phyloP scores from a whole-genome alignment of 148 eudicot species.

The Salicornia ramosissima region DNA sequence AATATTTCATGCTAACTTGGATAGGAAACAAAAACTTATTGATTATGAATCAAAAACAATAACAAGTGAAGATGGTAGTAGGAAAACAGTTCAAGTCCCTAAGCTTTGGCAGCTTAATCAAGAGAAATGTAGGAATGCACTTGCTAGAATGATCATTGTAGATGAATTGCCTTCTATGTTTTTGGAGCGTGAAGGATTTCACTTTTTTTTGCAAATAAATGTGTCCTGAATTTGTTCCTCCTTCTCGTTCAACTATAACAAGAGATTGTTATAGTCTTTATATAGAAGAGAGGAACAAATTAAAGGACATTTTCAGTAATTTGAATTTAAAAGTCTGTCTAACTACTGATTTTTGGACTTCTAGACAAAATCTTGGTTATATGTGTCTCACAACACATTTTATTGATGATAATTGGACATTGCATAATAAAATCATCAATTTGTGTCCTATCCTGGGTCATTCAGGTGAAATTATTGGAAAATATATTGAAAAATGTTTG shows the following conservation, averaged over 20 bases:
- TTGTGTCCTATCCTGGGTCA: constrained; percentile 15
- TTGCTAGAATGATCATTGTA: background rate
- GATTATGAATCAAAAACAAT: background rate
- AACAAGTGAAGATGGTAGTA: background rate
- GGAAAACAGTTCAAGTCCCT: background rate
- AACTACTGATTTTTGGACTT: constrained; percentile 22
- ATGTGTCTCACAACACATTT: constrained; percentile 21
- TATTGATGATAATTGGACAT: constrained; percentile 18
- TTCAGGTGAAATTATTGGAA: constrained; percentile 13
- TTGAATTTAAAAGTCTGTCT: constrained; percentile 14
- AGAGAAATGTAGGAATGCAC: background rate
- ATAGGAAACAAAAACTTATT: constrained; percentile 6
- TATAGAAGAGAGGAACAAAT: constrained; percentile 5
- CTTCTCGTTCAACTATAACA: constrained; percentile 8
- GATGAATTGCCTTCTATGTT: too few relatives aligned
- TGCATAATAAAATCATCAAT: constrained; percentile 19
- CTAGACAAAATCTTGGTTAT: constrained; percentile 8
- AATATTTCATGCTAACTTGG: background rate
- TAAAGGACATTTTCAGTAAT: background rate
- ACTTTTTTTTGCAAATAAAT: background rate
- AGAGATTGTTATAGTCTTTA: constrained; percentile 16
- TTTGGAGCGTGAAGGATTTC: constrained; percentile 23
- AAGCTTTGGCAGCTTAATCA: background rate
- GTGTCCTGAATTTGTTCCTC: background rate
- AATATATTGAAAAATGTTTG: constrained; percentile 17